These are phyloP conservation scores for Dacryopinax spathularia DNA, from an alignment of 768 basidiomycete species.

Conservation along the genomic window DNA sequence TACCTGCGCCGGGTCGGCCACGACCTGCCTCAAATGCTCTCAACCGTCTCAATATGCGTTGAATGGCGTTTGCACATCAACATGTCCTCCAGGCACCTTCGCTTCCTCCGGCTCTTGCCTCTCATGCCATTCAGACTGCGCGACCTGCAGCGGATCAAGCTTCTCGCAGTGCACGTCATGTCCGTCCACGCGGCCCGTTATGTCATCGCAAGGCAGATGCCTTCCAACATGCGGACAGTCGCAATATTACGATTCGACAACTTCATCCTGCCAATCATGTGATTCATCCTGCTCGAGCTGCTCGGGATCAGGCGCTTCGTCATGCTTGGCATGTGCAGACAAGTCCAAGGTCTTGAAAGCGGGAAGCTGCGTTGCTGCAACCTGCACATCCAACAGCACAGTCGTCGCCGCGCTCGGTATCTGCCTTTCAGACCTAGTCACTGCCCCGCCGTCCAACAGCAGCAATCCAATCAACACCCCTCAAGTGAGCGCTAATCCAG, in stretches of 20 bases:
- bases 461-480: slow-evolving; percentile 26
- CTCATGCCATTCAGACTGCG: slow-evolving; percentile 75
- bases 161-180: slow-evolving; percentile 72
- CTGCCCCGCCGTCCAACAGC: slow-evolving; percentile 34
- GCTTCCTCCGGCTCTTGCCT: slow-evolving; percentile 50
- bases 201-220: slow-evolving; percentile 50
- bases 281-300: slow-evolving; percentile 70
- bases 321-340: slow-evolving; percentile 61
- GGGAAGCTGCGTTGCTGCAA: slow-evolving; percentile 50
- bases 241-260: slow-evolving; percentile 56
- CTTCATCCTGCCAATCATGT: slow-evolving; percentile 52
- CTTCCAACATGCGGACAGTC: slow-evolving; percentile 58
- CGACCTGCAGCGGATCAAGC: slow-evolving; percentile 60
- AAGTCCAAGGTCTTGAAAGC: slow-evolving; percentile 45
- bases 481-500: slow-evolving; percentile 40
- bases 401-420: slow-evolving; percentile 59
- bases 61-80: slow-evolving; percentile 55
- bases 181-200: slow-evolving; percentile 50
- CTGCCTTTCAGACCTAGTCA: slow-evolving; percentile 64
- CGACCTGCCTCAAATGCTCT: slow-evolving; percentile 61
- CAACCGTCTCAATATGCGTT: slow-evolving; percentile 47
- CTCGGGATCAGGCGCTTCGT: slow-evolving; percentile 47
- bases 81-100: slow-evolving; percentile 63
- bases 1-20: slow-evolving; percentile 52
- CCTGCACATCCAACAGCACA: slow-evolving; percentile 40